Conservation (phyloP, 108 stramenopile genomes). For the Chaetoceros tenuissimus region DNA sequence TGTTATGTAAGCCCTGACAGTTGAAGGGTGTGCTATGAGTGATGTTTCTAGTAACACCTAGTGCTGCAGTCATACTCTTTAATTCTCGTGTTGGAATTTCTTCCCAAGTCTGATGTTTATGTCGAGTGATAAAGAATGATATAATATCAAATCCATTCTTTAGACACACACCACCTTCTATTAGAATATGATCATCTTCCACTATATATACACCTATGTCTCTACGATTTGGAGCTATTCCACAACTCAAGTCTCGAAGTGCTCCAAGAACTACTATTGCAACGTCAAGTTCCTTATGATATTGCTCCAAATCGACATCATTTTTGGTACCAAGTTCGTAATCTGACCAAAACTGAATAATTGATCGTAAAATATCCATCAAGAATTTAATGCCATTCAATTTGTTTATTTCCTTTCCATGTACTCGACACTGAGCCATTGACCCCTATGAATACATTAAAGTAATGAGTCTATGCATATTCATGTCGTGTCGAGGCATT, state of each 20-base stretch:
- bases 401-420: conserved; percentile 7
- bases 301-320: not conserved
- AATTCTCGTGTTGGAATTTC: conserved; percentile 19
- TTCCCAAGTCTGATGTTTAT: conserved; percentile 28
- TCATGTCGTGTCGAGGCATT: too few relatives aligned
- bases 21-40: conserved; percentile 37
- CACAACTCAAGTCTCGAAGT: conserved; percentile 40
- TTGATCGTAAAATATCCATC: not conserved
- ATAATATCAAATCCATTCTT: conserved; percentile 26
- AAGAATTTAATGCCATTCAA: conserved; percentile 2
- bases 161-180: not conserved
- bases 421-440: not conserved
- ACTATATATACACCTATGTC: conserved; percentile 24
- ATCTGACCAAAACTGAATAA: not conserved
- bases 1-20: conserved; percentile 20
- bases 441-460: too few relatives aligned
- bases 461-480: too few relatives aligned
- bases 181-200: not conserved
- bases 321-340: not conserved
- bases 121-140: conserved; percentile 16
- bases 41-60: conserved; percentile 34
- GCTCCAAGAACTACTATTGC: conserved; percentile 25
- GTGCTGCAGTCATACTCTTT: conserved; percentile 30
- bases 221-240: conserved; percentile 29
- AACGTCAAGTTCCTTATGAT: conserved; percentile 12